These are phyloP conservation scores for Penicillium angulare DNA, from an alignment of 495 filamentous ascomycete species.

Conservation along the genomic window DNA sequence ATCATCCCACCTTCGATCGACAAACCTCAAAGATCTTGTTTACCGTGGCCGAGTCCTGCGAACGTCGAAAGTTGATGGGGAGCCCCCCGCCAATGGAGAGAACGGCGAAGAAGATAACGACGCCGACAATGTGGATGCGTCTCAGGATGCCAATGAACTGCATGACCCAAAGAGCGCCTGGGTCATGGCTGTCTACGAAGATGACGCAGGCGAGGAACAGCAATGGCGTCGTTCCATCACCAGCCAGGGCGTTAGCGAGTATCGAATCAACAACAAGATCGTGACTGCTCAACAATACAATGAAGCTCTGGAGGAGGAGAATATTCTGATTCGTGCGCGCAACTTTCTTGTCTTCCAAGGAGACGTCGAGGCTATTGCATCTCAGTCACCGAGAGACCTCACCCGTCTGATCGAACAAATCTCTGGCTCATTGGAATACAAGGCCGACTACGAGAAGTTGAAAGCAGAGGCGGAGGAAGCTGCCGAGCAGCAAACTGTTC, in stretches of 20 bases:
- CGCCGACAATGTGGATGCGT: slow-evolving; percentile 33
- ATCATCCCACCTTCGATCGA: slow-evolving; percentile 90
- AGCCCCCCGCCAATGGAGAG: slow-evolving; percentile 55
- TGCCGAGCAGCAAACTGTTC: slow-evolving; percentile 79
- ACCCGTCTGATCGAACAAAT: slow-evolving; percentile 97
- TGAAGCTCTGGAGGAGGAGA: slow-evolving; percentile 85
- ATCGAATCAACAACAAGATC: slow-evolving; percentile 88
- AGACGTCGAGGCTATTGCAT: slow-evolving; percentile 96
- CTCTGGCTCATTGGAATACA: slow-evolving; percentile 92
- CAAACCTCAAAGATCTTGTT: slow-evolving; percentile 91
- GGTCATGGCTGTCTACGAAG: slow-evolving; percentile 99
- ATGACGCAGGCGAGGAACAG: slow-evolving; percentile 93
- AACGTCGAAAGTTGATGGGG: slow-evolving; percentile 86
- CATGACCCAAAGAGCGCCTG: slow-evolving; percentile 89
- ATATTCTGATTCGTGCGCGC: slow-evolving; percentile 94
- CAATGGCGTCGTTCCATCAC: slow-evolving; percentile 96
- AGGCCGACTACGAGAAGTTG: slow-evolving; percentile 87
- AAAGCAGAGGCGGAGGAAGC: slow-evolving; percentile 84
- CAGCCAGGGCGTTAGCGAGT: slow-evolving; percentile 83
- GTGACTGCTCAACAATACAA: slow-evolving; percentile 94
- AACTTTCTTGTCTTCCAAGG: slow-evolving; percentile 99
- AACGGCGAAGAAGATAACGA: slow-evolving; percentile 49
- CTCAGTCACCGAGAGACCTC: slow-evolving; percentile 89
- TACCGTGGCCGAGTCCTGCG: slow-evolving; percentile 94
- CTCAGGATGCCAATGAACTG: slow-evolving; percentile 52